Evolutionary conservation across 176 grass and related monocot genomes (phyloP), one percentile per base, ranked within the genome.

Genomic region (Triticum turgidum): DNA sequence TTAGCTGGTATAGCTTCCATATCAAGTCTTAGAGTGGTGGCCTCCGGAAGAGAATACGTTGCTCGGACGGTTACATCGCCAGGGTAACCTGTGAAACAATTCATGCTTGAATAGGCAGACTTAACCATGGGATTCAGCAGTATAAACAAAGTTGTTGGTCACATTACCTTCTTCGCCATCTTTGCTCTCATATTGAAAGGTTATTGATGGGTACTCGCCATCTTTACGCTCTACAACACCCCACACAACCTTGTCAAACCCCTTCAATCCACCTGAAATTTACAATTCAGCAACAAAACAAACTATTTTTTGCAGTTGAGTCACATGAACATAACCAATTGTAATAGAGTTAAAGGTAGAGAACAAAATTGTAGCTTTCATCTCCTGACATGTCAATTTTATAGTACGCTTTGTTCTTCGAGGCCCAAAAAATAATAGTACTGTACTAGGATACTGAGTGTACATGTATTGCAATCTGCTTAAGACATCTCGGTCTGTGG

Each of bases 171-270:
- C 90, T 85, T 98, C 96, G 9, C 90, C 93, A 86, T 98, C 91
- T 72, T 92, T 96, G 66, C 88, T 96, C 44, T 85, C 86, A 61
- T 98, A 94, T 30, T 92, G 87, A 30, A 95, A 95, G 51, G 90
- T 94, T 72, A 98, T 80, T 89, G 90, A 91, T 80, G 96, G 91
- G 71, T 68, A 90, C 76, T 94, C 24, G 29, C 89, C 88, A 65
- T 89, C 88, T 33, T 78, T 98, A n/a, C 71, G 88, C 29, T 94
- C 90, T 52, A 86, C 41, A 20, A 89, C 86, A 85, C 92, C 93
- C 93, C 96, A 96, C 29, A 96, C 37, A 30, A 95, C 88, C 66
- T 98, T 95, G 87, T 98, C 92, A 77, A 92, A 98, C 18, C 96
- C 93, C 65, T 84, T 98, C 85, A 92, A 76, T 5, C 91, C 90